phyloP scores from a whole-genome alignment of 2,329 filamentous ascomycete genomes.

The Aspergillus hortae region DNA sequence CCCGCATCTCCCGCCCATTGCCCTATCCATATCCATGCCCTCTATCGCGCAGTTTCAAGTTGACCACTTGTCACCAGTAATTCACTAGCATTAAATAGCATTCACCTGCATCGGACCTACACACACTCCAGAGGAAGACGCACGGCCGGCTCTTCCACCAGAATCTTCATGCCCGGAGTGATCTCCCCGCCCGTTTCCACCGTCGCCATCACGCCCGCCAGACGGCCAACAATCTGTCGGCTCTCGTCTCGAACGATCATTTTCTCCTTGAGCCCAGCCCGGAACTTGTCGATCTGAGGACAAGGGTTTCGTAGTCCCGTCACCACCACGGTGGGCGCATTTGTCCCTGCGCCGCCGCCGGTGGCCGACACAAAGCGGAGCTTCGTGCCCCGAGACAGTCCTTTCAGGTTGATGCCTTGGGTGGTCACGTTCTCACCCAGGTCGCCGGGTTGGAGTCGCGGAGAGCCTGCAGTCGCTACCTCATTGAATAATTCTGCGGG shows the following conservation, averaged over 20 bases:
- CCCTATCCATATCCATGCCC: no score
- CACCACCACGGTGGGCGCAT: neutral
- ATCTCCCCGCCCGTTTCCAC: constrained; percentile 12
- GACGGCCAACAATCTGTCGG: constrained; percentile 2
- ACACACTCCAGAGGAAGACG: neutral
- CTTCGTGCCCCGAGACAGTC: constrained; percentile 2
- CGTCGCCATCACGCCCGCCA: constrained; percentile 14
- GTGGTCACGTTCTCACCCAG: constrained; percentile 14
- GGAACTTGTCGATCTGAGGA: constrained; percentile 6
- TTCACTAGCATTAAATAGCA: no score
- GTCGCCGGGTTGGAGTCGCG: neutral
- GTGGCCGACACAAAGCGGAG: constrained; percentile 5
- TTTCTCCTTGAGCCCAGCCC: constrained; percentile 6
- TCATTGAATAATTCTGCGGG: constrained; percentile 4
- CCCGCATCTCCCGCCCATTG: neutral
- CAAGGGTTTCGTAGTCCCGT: constrained; percentile 10
- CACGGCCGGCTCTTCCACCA: neutral
- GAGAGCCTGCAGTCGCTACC: neutral
- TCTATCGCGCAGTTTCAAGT: no score
- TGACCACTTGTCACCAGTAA: no score
- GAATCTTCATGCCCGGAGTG: constrained; percentile 10
- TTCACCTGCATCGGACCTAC: neutral
- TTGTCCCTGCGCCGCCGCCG: neutral
- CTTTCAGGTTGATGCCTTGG: constrained; percentile 7
- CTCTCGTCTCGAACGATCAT: constrained; percentile 8